phyloP scores from a whole-genome alignment of 352 stramenopile species.

The Pythium diclinum region DNA sequence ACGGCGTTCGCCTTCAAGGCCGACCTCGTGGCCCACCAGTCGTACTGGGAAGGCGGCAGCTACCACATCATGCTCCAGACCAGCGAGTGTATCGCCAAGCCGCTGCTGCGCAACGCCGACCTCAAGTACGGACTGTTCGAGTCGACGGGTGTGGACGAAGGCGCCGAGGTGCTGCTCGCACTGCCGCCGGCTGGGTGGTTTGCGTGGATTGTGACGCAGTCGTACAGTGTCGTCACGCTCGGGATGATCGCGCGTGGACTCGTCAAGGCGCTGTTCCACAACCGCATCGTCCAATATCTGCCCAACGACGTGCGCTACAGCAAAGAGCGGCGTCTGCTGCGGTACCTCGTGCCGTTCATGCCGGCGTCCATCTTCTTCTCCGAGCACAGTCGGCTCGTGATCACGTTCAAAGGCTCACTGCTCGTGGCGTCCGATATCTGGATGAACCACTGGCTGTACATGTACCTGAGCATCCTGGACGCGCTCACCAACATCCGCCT shows the following conservation, averaged over 20 bases:
- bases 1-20: constrained; percentile 46
- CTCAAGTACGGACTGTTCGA: constrained; percentile 45
- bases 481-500: constrained; percentile 39
- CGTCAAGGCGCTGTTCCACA: constrained; percentile 39
- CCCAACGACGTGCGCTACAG: constrained; percentile 37
- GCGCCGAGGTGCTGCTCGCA: constrained; percentile 38
- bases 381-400: constrained; percentile 36
- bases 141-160: constrained; percentile 33
- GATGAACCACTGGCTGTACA: constrained; percentile 77
- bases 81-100: constrained; percentile 44
- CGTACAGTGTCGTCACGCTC: constrained; percentile 46
- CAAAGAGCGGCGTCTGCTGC: constrained; percentile 27
- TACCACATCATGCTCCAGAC: constrained; percentile 53
- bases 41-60: constrained; percentile 45
- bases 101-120: constrained; percentile 34
- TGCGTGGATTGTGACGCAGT: constrained; percentile 29
- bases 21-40: constrained; percentile 52
- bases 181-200: constrained; percentile 46
- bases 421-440: constrained; percentile 59
- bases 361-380: constrained; percentile 31
- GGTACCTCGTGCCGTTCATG: constrained; percentile 53
- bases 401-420: constrained; percentile 48
- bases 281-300: constrained; percentile 40
- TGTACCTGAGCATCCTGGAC: constrained; percentile 51
- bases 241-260: constrained; percentile 39